These are phyloP conservation scores for Pleurotus ostreatus DNA, from an alignment of 768 basidiomycete genomes.

Conservation along the genomic window DNA sequence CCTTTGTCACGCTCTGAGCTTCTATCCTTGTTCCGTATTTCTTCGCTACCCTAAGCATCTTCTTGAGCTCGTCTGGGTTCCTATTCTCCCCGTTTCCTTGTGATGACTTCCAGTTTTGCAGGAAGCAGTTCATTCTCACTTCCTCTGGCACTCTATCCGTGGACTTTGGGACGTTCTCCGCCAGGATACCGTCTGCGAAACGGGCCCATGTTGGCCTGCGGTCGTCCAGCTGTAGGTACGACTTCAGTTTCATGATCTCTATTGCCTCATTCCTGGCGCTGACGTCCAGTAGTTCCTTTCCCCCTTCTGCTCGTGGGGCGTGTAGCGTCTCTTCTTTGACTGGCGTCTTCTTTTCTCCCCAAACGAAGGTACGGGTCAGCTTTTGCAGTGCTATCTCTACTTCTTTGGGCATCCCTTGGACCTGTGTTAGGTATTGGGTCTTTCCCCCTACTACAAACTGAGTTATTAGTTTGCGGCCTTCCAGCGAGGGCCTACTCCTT, in stretches of 20 bases:
- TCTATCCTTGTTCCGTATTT: slow-evolving; percentile 4
- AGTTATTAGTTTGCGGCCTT: slow-evolving; percentile 20
- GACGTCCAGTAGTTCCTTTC: slow-evolving; percentile 11
- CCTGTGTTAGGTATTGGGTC: slow-evolving; percentile 30
- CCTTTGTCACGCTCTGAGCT: not conserved
- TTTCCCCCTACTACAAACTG: slow-evolving; percentile 24
- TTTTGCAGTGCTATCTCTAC: slow-evolving; percentile 11
- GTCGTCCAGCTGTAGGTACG: slow-evolving; percentile 5
- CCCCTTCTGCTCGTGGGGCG: slow-evolving; percentile 16
- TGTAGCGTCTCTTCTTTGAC: slow-evolving; percentile 16
- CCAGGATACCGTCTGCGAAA: not conserved
- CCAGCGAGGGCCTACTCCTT: slow-evolving; percentile 22
- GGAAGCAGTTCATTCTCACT: not conserved
- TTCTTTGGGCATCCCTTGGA: slow-evolving; percentile 30
- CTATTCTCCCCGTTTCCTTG: not conserved
- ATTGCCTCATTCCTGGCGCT: slow-evolving; percentile 12
- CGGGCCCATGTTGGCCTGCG: not conserved
- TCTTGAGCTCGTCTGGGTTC: not conserved
- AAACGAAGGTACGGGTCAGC: slow-evolving; percentile 22
- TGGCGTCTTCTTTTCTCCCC: slow-evolving; percentile 12
- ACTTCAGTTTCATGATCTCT: slow-evolving; percentile 10
- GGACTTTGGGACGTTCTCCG: not conserved
- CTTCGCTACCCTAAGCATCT: slow-evolving; percentile 4
- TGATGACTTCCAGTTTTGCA: not conserved
- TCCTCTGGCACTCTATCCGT: not conserved